Percentiles rank a stretch among this genome's conserved stretches.
These are phyloP conservation scores for Mycosarcoma mackinlayi DNA, from an alignment of 1,284 basidiomycete genomes.

Conservation along the genomic window DNA sequence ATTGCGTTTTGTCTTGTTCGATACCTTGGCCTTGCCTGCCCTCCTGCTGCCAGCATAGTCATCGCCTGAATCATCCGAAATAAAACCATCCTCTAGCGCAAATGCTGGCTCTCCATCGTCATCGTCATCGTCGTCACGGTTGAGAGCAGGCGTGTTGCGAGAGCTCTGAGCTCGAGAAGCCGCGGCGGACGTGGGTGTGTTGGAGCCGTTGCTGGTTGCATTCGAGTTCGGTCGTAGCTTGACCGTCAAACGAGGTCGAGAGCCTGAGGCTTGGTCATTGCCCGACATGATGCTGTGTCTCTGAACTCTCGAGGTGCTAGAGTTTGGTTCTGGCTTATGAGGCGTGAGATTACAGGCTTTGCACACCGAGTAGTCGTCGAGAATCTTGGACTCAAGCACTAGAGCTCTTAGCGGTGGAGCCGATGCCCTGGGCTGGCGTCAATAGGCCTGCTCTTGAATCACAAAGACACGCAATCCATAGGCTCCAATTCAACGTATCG, in stretches of 20 bases:
- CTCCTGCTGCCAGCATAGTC: conserved; percentile 27
- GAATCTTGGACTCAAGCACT: conserved; percentile 1
- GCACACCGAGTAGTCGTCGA: no score
- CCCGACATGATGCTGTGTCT: conserved; percentile 8
- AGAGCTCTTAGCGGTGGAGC: not conserved
- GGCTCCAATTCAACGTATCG: not conserved
- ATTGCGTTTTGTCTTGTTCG: conserved; percentile 18
- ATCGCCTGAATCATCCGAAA: conserved; percentile 48
- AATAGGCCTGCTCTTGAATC: conserved; percentile 1
- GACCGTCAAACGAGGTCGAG: conserved; percentile 43
- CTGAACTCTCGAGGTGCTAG: not conserved
- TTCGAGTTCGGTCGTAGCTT: conserved; percentile 40
- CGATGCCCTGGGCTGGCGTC: conserved; percentile 5
- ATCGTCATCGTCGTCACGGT: conserved; percentile 25
- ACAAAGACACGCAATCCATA: conserved; percentile 1
- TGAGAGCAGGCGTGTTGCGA: conserved; percentile 14
- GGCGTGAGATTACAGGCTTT: no score
- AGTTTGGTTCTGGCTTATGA: not conserved
- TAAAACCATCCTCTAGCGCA: conserved; percentile 36
- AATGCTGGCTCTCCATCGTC: conserved; percentile 35
- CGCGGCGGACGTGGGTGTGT: conserved; percentile 24
- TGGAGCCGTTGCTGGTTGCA: conserved; percentile 21
- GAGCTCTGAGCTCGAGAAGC: conserved; percentile 35
- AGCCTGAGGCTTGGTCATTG: conserved; percentile 22
- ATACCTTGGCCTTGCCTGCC: conserved; percentile 5